Conservation (phyloP, 139 green algal species). For the Deuterostichococcus epilithicus region DNA sequence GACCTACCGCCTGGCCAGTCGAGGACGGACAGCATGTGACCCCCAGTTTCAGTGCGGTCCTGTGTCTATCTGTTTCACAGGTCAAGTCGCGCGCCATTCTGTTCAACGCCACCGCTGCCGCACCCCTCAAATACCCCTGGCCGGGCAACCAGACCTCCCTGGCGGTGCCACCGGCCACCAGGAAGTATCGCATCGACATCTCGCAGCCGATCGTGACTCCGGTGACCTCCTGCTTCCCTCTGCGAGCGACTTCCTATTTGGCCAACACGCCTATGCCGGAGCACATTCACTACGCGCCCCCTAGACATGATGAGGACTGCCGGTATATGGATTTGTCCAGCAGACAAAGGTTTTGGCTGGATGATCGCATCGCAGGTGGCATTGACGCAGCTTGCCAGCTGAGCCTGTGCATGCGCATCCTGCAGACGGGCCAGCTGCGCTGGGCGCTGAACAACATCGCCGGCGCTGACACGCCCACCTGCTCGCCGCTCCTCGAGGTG, state of each 20-base stretch:
- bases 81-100: neutral
- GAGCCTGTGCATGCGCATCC: neutral
- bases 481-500: constrained; percentile 19
- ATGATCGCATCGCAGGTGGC: too few species aligned
- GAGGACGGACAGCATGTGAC: neutral
- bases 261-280: too few species aligned
- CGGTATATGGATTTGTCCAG: too few species aligned
- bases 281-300: too few species aligned
- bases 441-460: constrained; percentile 57
- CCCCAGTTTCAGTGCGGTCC: neutral
- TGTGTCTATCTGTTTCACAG: neutral
- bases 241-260: too few species aligned
- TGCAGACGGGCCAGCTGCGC: constrained; percentile 17
- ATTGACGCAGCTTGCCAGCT: too few species aligned
- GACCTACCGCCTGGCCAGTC: too few species aligned
- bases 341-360: too few species aligned
- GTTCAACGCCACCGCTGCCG: neutral
- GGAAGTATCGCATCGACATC: constrained; percentile 22
- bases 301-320: too few species aligned
- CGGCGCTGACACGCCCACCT: constrained; percentile 23
- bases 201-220: constrained; percentile 38
- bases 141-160: neutral
- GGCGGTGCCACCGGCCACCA: neutral
- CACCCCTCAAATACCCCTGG: neutral
- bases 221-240: too few species aligned